Conservation (phyloP, 192 early-diverging fungal species). For the Backusella liffmaniae region DNA sequence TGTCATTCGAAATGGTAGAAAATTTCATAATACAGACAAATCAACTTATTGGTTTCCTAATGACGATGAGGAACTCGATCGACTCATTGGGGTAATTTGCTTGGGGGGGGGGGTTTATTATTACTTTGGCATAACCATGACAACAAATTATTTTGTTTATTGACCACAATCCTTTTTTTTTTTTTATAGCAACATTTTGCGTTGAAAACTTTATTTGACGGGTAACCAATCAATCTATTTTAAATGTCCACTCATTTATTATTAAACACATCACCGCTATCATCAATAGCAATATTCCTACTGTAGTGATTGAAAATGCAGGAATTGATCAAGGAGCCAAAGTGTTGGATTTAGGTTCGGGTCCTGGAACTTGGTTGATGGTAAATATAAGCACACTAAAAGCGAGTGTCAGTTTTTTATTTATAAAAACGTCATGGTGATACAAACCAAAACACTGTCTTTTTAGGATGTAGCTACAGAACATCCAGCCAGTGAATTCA, state of each 20-base stretch:
- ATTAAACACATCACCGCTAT: neutral
- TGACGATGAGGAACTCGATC: constrained; percentile 31
- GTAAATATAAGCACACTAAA: neutral
- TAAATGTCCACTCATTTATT: neutral
- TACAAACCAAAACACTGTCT: neutral
- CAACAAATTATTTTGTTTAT: neutral
- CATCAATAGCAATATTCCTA: constrained; percentile 16
- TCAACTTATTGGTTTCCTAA: constrained; percentile 30
- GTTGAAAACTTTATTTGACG: constrained; percentile 13
- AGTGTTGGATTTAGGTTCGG: constrained; percentile 31
- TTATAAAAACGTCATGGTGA: neutral
- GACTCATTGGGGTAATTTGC: constrained; percentile 24
- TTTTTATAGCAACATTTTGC: constrained; percentile 14
- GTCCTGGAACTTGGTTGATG: constrained; percentile 26
- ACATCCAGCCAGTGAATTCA: constrained; percentile 26
- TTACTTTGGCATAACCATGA: neutral
- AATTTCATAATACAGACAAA: constrained; percentile 27
- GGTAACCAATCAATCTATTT: constrained; percentile 3
- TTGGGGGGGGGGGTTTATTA: neutral
- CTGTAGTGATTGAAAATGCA: neutral
- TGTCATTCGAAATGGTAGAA: constrained; percentile 19
- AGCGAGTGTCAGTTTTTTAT: neutral
- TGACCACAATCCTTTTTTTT: neutral
- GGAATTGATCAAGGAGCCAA: constrained; percentile 9
- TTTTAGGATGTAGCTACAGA: constrained; percentile 28